Conservation (phyloP, 371 early-diverging fungal genomes). For the Mucor mucedo region DNA sequence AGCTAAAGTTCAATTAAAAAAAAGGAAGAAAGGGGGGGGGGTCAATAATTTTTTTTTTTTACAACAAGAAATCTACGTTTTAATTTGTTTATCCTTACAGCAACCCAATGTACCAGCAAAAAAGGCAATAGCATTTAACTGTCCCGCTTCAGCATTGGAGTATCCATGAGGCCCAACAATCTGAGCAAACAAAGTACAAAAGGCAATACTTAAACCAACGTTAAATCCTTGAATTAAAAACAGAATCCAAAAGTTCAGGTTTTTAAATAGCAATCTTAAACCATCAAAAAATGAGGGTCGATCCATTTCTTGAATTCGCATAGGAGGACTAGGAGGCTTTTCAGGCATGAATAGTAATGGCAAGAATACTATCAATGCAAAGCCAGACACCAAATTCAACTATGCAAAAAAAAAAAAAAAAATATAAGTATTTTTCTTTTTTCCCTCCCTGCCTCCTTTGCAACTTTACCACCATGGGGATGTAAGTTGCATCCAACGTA, state of each 20-base stretch:
- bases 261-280: slow-evolving; percentile 34
- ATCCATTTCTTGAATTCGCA: slow-evolving; percentile 19
- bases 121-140: slow-evolving; percentile 38
- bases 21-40: too few relatives aligned
- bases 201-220: slow-evolving; percentile 55
- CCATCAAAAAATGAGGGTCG: slow-evolving; percentile 45
- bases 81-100: slow-evolving; percentile 16
- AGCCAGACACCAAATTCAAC: slow-evolving; percentile 43
- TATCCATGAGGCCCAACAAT: slow-evolving; percentile 61
- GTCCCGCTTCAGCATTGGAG: slow-evolving; percentile 51
- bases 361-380: slow-evolving; percentile 35
- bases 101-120: slow-evolving; percentile 46
- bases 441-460: too few relatives aligned
- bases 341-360: slow-evolving; percentile 45
- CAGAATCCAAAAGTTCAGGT: slow-evolving; percentile 48
- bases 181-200: slow-evolving; percentile 51
- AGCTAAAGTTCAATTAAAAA: slow-evolving; percentile 12
- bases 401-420: slow-evolving; percentile 18
- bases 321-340: slow-evolving; percentile 56
- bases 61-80: too few relatives aligned
- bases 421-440: slow-evolving; percentile 8
- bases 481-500: slow-evolving; percentile 37
- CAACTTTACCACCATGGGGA: slow-evolving; percentile 34
- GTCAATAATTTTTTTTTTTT: too few relatives aligned
- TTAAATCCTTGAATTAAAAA: slow-evolving; percentile 47